A percentile compares a stretch with the other conserved stretches of the same genome.
phyloP scores from a whole-genome alignment of 768 basidiomycete species.

The Austroboletus eburneus region DNA sequence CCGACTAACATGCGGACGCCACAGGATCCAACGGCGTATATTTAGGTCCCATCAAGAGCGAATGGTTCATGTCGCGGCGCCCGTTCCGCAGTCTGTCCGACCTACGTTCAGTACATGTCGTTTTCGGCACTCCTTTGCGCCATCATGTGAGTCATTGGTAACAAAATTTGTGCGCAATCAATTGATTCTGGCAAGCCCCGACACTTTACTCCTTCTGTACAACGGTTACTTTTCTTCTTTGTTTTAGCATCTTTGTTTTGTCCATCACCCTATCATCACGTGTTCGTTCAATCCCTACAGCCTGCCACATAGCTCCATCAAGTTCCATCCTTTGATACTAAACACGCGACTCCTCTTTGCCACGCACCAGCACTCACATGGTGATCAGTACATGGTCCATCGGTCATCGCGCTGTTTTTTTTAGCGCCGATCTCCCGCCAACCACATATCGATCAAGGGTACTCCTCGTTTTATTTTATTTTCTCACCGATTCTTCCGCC shows the following conservation, averaged over 20 bases:
- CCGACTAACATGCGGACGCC: not conserved
- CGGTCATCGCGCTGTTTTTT: not conserved
- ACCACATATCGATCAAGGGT: too few species aligned
- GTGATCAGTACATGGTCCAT: too few species aligned
- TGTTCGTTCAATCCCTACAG: not conserved
- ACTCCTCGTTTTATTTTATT: too few species aligned
- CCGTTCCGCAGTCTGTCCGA: not conserved
- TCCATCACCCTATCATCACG: not conserved
- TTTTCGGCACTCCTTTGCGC: not conserved
- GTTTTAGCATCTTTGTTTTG: too few species aligned
- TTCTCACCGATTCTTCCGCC: not conserved
- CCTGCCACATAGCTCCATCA: constrained; percentile 2
- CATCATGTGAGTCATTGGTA: not conserved
- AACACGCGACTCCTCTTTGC: not conserved
- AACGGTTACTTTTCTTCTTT: not conserved
- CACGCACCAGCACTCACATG: not conserved
- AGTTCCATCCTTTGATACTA: not conserved
- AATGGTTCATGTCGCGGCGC: not conserved
- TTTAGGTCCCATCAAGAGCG: constrained; percentile 1
- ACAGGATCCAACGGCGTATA: not conserved
- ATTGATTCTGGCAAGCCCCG: not conserved
- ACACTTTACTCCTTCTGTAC: not conserved
- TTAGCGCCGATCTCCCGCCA: too few species aligned
- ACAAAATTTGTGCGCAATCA: not conserved
- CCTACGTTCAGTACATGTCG: not conserved